phyloP scores from a whole-genome alignment of 495 filamentous ascomycete species.

The Tuber umbilicatum region DNA sequence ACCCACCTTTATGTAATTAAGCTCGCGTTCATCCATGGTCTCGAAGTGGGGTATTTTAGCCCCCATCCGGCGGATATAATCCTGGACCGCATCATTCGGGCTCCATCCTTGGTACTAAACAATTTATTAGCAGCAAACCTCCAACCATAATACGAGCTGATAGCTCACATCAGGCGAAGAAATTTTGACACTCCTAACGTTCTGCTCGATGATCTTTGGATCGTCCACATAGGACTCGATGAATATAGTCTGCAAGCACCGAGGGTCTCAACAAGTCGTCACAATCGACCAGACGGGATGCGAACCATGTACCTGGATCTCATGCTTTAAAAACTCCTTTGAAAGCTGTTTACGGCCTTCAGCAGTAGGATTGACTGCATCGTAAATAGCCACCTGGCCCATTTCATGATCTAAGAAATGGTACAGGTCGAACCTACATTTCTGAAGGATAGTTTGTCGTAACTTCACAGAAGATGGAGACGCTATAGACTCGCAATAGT shows the following conservation, averaged over 20 bases:
- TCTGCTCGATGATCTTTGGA: constrained; percentile 89
- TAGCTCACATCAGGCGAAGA: constrained; percentile 81
- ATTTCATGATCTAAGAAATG: constrained; percentile 94
- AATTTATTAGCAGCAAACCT: constrained; percentile 28
- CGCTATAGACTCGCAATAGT: constrained; percentile 46
- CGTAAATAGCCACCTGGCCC: constrained; percentile 96
- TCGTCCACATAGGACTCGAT: constrained; percentile 94
- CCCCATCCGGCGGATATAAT: constrained; percentile 82
- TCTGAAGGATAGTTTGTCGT: constrained; percentile 93
- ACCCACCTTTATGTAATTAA: constrained; percentile 84
- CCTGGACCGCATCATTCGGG: constrained; percentile 79
- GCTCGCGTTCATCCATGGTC: constrained; percentile 85
- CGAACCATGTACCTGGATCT: constrained; percentile 63
- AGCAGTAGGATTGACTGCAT: constrained; percentile 91
- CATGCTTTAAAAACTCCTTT: constrained; percentile 92
- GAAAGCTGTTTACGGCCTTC: constrained; percentile 78
- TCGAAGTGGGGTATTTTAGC: constrained; percentile 92
- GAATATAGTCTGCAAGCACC: constrained; percentile 67
- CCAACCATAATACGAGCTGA: not conserved
- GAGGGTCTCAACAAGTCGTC: constrained; percentile 16
- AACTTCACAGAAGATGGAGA: constrained; percentile 79
- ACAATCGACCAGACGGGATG: constrained; percentile 10
- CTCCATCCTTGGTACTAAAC: constrained; percentile 77
- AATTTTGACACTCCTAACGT: constrained; percentile 95
- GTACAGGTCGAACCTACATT: constrained; percentile 95